Base-by-base conservation (phyloP, 2,329 filamentous ascomycete species). In the Metarhizium anisopliae region DNA sequence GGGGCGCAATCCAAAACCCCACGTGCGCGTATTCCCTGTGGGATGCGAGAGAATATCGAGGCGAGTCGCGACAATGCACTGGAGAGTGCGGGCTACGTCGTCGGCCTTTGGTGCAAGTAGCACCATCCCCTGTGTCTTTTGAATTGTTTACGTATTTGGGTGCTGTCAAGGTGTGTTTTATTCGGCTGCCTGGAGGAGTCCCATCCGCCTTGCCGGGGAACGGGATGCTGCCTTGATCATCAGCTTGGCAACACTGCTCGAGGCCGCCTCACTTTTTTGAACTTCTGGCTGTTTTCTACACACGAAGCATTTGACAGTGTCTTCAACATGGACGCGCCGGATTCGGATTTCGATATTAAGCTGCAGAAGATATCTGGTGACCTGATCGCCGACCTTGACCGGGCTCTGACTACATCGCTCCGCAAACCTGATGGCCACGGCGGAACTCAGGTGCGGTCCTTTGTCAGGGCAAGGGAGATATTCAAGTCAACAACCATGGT, bases 301-400 rank as follows among this genome's bases (percentile, higher is more conserved):
- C 32, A 11, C 32, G 11, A 20, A 45, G 16, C 18, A 25, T 45
- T 45, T 5, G 0, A 20, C 42, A 16, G 42, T n/a, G 45, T 16
- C 10, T 29, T 8, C 49, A 64, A 54, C 50, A 86, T 86, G 83
- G 84, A 87, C 60, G 81, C 75, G 18, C 68, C 77, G 38, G 83
- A 85, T 47, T 74, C 78, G 35, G 84, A 87, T 52, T 67, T 76
- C 55, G 84, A 87, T 62, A 72, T 85, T 55, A 79, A 83, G 67
- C 77, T 87, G 55, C 82, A 85, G 60, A 82, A 79, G 62, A 72
- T 78, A 55, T 84, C 84, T 2, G 72, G 70, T 8, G 81, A 85
- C 56, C 74, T 86, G 57, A 74, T 87, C 18, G 70, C 71, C 52
- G 81, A 85, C 60, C 79, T 86, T 61, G 76, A 82, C 66, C 69